Evolutionary conservation across 176 grass and related monocot species (phyloP).

Genomic region (Melocanna baccifera): DNA sequence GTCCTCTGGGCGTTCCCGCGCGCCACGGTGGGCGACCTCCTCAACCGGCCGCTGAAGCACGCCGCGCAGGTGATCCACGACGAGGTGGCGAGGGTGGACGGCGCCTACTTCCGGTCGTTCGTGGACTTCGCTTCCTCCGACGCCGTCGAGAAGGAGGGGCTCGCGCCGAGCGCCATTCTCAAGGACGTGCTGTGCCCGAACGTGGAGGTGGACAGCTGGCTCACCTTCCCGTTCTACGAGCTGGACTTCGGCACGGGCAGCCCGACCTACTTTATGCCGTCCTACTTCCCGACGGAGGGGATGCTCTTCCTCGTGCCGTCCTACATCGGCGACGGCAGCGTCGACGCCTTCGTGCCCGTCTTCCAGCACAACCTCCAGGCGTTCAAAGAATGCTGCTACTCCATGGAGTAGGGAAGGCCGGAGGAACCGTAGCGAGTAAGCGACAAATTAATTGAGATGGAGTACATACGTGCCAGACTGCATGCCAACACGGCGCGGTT

Average conservation of each 20-base stretch:
- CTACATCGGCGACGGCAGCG: constrained; percentile 62
- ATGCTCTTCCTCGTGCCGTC: constrained; percentile 62
- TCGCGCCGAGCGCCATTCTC: constrained; percentile 35
- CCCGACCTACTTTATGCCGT: constrained; percentile 75
- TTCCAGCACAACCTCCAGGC: constrained; percentile 57
- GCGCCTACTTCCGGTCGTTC: constrained; percentile 72
- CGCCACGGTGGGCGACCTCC: constrained; percentile 34
- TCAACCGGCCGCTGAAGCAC: constrained; percentile 31
- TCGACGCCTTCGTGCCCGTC: constrained; percentile 67
- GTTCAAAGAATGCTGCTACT: constrained; percentile 63
- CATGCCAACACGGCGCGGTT: not conserved
- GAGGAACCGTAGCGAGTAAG: not conserved
- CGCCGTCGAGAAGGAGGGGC: constrained; percentile 33
- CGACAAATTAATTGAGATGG: no score
- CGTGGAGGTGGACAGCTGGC: constrained; percentile 78
- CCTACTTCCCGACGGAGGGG: constrained; percentile 65
- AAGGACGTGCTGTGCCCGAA: constrained; percentile 58
- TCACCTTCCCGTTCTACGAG: constrained; percentile 70
- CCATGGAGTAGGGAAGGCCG: constrained; percentile 26
- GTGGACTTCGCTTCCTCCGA: constrained; percentile 68
- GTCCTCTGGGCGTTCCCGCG: constrained; percentile 71
- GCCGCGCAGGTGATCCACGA: constrained; percentile 56
- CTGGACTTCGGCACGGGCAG: constrained; percentile 67
- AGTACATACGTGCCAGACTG: not conserved
- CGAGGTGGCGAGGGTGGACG: constrained; percentile 50